Base-by-base conservation (phyloP, 2,329 filamentous ascomycete genomes). In the Ophiostoma montium region DNA sequence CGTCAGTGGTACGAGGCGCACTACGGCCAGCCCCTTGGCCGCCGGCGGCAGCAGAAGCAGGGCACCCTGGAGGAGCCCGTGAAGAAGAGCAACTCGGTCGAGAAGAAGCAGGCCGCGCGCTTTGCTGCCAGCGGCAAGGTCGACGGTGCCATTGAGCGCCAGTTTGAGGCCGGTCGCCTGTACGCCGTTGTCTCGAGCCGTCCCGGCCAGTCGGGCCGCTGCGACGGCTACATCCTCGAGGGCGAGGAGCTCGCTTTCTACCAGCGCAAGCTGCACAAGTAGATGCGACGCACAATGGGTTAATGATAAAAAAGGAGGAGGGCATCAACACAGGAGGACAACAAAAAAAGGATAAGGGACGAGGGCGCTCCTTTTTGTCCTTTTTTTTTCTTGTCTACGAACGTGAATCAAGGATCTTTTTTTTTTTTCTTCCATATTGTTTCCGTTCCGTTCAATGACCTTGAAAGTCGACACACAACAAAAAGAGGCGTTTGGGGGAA, bases 1-100 rank as follows among this genome's bases (percentile, higher is more conserved):
- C 81, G 92, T 70, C 90, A 96, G 77, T 98, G 92, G 92, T 98
- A 94, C 76, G 92, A 98, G 82, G 87, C 92, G 62, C 92, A 98
- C 84, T 98, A 98, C 80, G 92, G 92, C 68, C 79, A 86, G 72
- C 63, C 76, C 63, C 68, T 98, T 57, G 92, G 92, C 70, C 86
- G 89, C 64, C 84, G 84, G 74, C 86, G 89, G 74, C 88, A 95
- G 78, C 78, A 82, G 70, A 89, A 94, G 72, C 73, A 71, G 63
- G 70, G 79, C 68, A 68, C 75, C 57, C 67, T 61, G 46, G 70
- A 74, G 62, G 75, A 87, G 72, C 79, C 82, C 62, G 69, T 68
- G 61, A 94, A 95, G 85, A 95, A 95, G 85, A 88, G 82, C 78
- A 94, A 94, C 76, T 76, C 81, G 55, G 85, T 96, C 55, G 80